Base-by-base conservation (phyloP, 2,329 filamentous ascomycete species). In the Simplicillium sp. region DNA sequence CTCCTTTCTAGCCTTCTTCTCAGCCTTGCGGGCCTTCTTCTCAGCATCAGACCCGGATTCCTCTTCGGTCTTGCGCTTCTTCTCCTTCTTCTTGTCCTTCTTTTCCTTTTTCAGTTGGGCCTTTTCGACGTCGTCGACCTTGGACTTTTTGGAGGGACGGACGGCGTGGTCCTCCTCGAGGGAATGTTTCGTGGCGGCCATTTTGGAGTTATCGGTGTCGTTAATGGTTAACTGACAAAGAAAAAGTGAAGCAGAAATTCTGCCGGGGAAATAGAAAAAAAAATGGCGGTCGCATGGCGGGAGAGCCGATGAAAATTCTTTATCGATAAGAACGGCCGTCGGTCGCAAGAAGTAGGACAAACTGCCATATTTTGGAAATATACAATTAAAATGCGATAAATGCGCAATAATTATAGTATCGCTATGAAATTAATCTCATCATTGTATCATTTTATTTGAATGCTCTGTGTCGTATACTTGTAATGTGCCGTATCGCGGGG, bases 101-200 rank as follows among this genome's bases (percentile, higher is more conserved):
- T 57, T 55, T 29, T 63, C 60, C 53, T 64, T 65, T 59, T 67
- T 67, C 48, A 61, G 25, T 25, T 54, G 53, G 32, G 52, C 53
- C 52, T 57, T 57, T 38, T 59, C 55, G 36, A 44, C 39, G 35
- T 51, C 46, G 34, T 56, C 49, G 38, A 60, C 49, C 56, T 66
- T 66, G 44, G 57, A 54, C 54, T 66, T 66, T 53, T 66, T 66
- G 47, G 52, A 55, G 12, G 63, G 60, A 17, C 59, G 56, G 17
- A 50, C 47, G 11, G 48, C 41, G 32, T 52, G 50, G 42, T 65
- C 61, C 52, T 56, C 40, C 65, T 54, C 55, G 48, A 62, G 55
- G 14, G 50, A 45, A 45, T 62, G 63, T 50, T 66, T 66, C 15
- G 61, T 64, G 13, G 63, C 64, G 36, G 62, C 61, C 64, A 66